These are phyloP conservation scores for Chaetomiaceae sp. DNA, from an alignment of 2,329 filamentous ascomycete species.

Conservation along the genomic window DNA sequence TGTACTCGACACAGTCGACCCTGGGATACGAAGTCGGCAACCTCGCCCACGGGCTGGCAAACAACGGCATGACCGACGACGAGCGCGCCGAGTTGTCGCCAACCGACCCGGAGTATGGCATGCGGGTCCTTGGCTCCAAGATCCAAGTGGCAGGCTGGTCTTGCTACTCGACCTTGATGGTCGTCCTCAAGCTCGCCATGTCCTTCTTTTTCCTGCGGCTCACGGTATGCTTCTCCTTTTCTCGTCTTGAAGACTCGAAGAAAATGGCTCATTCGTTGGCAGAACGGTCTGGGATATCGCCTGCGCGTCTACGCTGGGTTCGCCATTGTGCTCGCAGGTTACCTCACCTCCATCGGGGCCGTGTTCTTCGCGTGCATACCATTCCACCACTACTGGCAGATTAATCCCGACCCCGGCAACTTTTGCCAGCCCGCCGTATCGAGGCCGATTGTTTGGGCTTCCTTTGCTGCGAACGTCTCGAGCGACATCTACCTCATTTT, in stretches of 20 bases:
- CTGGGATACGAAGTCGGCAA: constrained; percentile 46
- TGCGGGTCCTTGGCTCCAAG: constrained; percentile 46
- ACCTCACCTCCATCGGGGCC: constrained; percentile 41
- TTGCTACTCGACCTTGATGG: constrained; percentile 48
- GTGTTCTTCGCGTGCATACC: constrained; percentile 46
- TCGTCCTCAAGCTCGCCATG: constrained; percentile 51
- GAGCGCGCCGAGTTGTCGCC: constrained; percentile 40
- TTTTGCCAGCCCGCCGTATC: constrained; percentile 45
- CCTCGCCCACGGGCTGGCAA: constrained; percentile 46
- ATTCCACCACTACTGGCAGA: constrained; percentile 50
- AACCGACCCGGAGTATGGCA: constrained; percentile 39
- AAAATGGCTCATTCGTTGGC: constrained; percentile 26
- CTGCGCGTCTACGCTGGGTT: constrained; percentile 45
- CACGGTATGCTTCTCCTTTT: constrained; percentile 30
- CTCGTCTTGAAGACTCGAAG: not conserved
- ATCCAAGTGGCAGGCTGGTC: constrained; percentile 52
- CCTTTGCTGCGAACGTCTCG: constrained; percentile 44
- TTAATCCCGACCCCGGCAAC: constrained; percentile 50
- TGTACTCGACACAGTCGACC: constrained; percentile 47
- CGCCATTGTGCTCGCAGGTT: constrained; percentile 41
- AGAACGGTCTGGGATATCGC: constrained; percentile 36
- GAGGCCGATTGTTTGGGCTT: constrained; percentile 43
- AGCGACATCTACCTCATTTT: constrained; percentile 53
- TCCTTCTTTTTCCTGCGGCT: constrained; percentile 51
- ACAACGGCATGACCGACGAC: constrained; percentile 51